Base-by-base conservation (phyloP, 768 basidiomycete species). In the Podaxis sp. region DNA sequence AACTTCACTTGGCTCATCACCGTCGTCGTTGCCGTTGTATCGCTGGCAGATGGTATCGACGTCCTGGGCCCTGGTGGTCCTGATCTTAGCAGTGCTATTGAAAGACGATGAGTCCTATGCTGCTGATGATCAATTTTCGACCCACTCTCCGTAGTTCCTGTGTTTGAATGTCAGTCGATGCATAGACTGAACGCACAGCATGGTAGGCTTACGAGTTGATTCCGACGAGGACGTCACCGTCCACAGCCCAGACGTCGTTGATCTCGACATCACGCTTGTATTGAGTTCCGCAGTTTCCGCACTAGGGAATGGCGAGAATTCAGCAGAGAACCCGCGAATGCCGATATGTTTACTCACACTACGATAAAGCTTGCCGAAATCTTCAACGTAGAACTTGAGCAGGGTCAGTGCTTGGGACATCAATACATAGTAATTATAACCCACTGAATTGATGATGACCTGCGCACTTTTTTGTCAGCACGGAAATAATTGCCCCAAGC, bases 311-410 rank as follows among this genome's bases (percentile, higher is more conserved):
- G 50, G 46, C 55, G 55, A 22, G 33, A 29, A 61, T 43, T 52
- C 41, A 64, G 57, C 59, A 19, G 41, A 11, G 19, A 22, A 64
- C 57, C 56, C 53, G 19, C 50, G 52, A 62, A 12, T 64, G 63
- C 51, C 9, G 9, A 22, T 4, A 9, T n/a, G 29, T n/a, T 12
- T 8, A 63, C 66, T 63, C 15, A 65, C 66, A 43, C 61, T 65
- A 46, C 76, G 73, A 62, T 77, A 77, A 55, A 77, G 69, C 61
- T 77, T 77, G 36, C 76, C 76, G 56, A 77, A 77, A 66, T 77
- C 73, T 66, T 77, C 75, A 9, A 71, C 75, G 55, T 77, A 77
- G 74, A 77, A 77, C 75, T 76, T 40, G 29, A 6, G 29, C 19
- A 17, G 33, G 40, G 25, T 62, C 17, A 61, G 9, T 9, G 25